A percentile compares a stretch with the other conserved stretches of the same genome.
Evolutionary conservation across 768 basidiomycete species (phyloP).

Genomic region (Gloeopeniophorella convolvens): DNA sequence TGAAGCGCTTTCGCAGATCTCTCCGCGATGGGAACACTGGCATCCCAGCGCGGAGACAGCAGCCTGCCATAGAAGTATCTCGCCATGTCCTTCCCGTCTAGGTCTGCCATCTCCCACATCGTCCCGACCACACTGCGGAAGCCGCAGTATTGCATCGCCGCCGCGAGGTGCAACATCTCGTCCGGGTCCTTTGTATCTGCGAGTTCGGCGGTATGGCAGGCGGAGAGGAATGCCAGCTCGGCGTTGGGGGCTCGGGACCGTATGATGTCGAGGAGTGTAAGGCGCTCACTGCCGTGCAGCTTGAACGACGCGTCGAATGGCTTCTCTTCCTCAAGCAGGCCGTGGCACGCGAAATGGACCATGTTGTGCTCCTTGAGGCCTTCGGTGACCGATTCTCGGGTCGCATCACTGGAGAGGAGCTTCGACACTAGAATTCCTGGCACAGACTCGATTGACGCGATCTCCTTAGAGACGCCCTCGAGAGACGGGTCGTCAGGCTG

Average conservation of each 20-base stretch:
- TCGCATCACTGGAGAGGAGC: background rate
- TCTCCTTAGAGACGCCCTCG: background rate
- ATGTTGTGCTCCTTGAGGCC: background rate
- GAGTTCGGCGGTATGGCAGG: background rate
- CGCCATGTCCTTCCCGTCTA: slow-evolving; percentile 5
- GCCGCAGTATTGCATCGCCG: slow-evolving; percentile 17
- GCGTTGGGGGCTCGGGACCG: background rate
- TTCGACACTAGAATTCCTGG: background rate
- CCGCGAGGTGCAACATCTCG: slow-evolving; percentile 9
- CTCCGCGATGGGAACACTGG: background rate
- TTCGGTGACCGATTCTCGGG: background rate
- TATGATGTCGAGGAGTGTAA: background rate
- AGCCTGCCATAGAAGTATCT: background rate
- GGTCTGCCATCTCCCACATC: slow-evolving; percentile 17
- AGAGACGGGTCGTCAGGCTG: background rate
- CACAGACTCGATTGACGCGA: background rate
- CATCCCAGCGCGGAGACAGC: background rate
- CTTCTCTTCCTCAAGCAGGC: background rate
- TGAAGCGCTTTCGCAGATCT: background rate
- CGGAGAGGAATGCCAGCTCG: slow-evolving; percentile 9
- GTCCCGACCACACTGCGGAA: slow-evolving; percentile 19
- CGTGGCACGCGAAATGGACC: slow-evolving; percentile 3
- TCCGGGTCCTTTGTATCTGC: background rate
- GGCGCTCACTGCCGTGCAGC: background rate
- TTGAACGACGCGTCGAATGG: background rate